phyloP scores from a whole-genome alignment of 176 grass and related monocot species.

The Carex parvula region DNA sequence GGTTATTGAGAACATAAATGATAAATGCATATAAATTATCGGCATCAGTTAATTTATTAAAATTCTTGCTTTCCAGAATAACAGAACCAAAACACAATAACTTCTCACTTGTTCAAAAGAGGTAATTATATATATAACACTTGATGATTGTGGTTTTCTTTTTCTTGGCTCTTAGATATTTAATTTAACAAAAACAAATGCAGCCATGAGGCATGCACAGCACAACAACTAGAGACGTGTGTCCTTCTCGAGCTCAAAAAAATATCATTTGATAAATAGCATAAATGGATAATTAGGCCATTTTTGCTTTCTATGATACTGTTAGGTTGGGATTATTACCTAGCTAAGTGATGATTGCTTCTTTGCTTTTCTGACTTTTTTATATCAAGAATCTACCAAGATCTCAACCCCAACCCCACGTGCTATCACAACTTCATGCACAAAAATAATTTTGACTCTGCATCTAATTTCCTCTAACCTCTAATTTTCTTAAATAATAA shows the following conservation, averaged over 20 bases:
- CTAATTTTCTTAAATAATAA: not conserved
- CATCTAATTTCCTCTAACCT: not conserved
- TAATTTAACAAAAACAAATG: not conserved
- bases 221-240: not conserved
- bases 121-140: not conserved
- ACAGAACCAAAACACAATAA: not conserved
- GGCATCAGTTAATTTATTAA: not conserved
- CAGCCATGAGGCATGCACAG: not conserved
- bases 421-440: not conserved
- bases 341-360: slow-evolving; percentile 7
- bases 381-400: not conserved
- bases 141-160: no score
- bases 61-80: not conserved
- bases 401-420: slow-evolving; percentile 18
- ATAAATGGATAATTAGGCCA: not conserved
- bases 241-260: not conserved
- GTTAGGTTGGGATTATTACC: not conserved
- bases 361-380: slow-evolving; percentile 18
- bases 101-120: not conserved
- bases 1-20: not conserved
- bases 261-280: not conserved
- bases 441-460: not conserved
- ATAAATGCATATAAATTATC: not conserved
- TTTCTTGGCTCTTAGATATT: no score
- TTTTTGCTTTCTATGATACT: not conserved